Base-by-base conservation (phyloP, 2,329 filamentous ascomycete genomes). In the Beauveria bassiana region DNA sequence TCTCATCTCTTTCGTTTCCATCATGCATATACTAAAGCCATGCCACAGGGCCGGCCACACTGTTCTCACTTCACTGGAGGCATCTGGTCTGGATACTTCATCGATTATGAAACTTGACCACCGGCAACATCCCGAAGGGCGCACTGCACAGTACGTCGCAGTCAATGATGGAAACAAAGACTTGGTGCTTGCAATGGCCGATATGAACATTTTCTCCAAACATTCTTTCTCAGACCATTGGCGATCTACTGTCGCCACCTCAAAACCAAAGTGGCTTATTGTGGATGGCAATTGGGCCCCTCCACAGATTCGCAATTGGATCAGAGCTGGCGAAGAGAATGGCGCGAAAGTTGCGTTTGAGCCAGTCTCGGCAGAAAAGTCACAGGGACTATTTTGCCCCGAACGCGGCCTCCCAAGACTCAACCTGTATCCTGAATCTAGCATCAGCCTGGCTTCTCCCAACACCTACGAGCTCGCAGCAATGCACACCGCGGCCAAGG, bases 141-240 rank as follows among this genome's bases (percentile, higher is more conserved):
- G 89, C 61, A 98, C 93, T 2, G 91, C 93, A 0, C 92, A 97
- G 72, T 98, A 98, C 71, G 84, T 98, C 3, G 89, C 93, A 18
- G 79, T 98, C 65, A 99, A 98, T 71, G 90, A 96, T 70, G 79
- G 79, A 0, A 85, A 88, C 63, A 96, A 92, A 72, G 89, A 93
- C 65, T 83, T 99, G 2, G 81, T 93, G n/a, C 75, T 97, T 65
- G 93, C 92, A 51, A 96, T 97, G 91, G 93, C 93, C 5, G 95
- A 98, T 71, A 97, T 98, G 92, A 84, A 81, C 61, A 93, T 96
- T 67, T 84, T 96, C 53, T 81, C 86, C n/a, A 70, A 75, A 18
- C 76, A 81, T 63, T 77, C 79, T 0, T 81, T 83, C 64, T 73
- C 79, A 0, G 71, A 78, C 9, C 76, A 81, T 65, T 91, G 88